Evolutionary conservation across 2,329 filamentous ascomycete genomes (phyloP).

Genomic region (Aspergillus nomiae): DNA sequence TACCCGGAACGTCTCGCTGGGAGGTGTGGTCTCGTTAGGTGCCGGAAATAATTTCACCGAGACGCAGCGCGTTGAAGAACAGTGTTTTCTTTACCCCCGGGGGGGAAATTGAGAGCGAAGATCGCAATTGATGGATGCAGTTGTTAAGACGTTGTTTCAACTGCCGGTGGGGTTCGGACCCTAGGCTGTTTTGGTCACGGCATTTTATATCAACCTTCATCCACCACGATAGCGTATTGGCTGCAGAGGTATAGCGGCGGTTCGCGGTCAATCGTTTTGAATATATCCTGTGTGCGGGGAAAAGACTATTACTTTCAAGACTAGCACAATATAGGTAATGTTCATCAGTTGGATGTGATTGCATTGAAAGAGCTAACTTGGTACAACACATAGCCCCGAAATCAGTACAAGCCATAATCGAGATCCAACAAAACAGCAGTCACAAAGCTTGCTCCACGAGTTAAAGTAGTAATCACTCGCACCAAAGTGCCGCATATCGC

Average conservation of each 20-base stretch:
- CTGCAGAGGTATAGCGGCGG: background rate
- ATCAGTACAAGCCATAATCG: background rate
- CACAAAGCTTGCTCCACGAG: background rate
- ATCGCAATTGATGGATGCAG: background rate
- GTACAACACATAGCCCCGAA: background rate
- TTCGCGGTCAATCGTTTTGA: background rate
- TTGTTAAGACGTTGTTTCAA: background rate
- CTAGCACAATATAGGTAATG: background rate
- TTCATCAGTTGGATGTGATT: background rate
- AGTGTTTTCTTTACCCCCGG: background rate
- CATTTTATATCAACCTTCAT: background rate
- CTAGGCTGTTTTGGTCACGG: constrained; percentile 14
- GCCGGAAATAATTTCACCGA: constrained; percentile 3
- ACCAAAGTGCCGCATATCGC: background rate
- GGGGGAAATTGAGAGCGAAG: background rate
- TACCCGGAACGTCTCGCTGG: background rate
- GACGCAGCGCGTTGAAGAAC: background rate
- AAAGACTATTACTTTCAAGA: background rate
- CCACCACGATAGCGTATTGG: background rate
- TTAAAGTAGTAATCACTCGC: background rate
- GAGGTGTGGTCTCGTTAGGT: background rate
- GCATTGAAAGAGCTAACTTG: background rate
- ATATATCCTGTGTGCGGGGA: background rate
- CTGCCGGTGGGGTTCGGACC: constrained; percentile 1
- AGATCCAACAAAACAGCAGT: background rate